A percentile compares a stretch with the other conserved stretches of the same genome.
These are phyloP conservation scores for Ophiocordyceps sinensis DNA, from an alignment of 2,329 filamentous ascomycete species.

Conservation along the genomic window DNA sequence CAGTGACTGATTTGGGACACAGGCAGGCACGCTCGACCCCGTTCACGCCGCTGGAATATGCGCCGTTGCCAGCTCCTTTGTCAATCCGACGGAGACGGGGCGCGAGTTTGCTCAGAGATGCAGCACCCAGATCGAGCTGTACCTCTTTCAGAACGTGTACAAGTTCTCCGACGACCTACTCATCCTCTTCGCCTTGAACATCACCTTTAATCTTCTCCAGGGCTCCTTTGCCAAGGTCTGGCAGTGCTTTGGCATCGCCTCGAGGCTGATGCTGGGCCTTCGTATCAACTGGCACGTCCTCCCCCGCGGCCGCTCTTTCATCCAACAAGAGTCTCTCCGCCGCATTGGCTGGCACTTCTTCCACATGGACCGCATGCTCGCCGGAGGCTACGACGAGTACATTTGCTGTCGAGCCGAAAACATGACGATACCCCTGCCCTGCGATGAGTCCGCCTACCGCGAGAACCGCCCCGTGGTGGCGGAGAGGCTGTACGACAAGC, in stretches of 20 bases:
- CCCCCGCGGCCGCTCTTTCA: slow-evolving; percentile 14
- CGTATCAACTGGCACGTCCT: slow-evolving; percentile 24
- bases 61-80: slow-evolving; percentile 20
- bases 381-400: slow-evolving; percentile 25
- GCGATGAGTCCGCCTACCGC: slow-evolving; percentile 17
- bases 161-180: slow-evolving; percentile 19
- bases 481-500: slow-evolving; percentile 17
- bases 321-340: slow-evolving; percentile 20
- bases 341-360: slow-evolving; percentile 25
- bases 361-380: slow-evolving; percentile 21
- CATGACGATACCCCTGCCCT: slow-evolving; percentile 23
- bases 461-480: slow-evolving; percentile 15
- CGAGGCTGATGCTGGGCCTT: slow-evolving; percentile 21
- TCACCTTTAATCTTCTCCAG: slow-evolving; percentile 20
- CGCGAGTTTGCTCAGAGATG: slow-evolving; percentile 22
- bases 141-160: slow-evolving; percentile 25
- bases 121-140: slow-evolving; percentile 22
- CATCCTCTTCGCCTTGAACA: slow-evolving; percentile 19
- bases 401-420: slow-evolving; percentile 20
- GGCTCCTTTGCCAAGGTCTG: slow-evolving; percentile 24
- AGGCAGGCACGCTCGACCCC: slow-evolving; percentile 19
- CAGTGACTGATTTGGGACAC: background rate
- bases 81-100: slow-evolving; percentile 17
- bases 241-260: slow-evolving; percentile 22
- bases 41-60: slow-evolving; percentile 23